Percentiles rank a stretch among this genome's conserved stretches.
phyloP scores from a whole-genome alignment of 257 asterid species.

The Verbena officinalis region DNA sequence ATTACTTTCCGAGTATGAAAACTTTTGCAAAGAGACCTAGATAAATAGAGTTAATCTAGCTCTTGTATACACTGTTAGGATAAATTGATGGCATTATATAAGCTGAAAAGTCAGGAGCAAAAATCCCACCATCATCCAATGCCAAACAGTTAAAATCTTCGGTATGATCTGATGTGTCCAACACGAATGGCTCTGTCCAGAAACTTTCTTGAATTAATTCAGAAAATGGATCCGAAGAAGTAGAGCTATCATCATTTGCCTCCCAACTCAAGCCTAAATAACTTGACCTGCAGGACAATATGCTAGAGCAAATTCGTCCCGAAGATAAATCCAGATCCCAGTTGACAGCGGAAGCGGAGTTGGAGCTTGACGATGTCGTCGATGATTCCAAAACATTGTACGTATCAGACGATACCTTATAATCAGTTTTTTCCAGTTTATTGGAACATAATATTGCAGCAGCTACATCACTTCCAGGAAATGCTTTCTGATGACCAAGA shows the following conservation, averaged over 20 bases:
- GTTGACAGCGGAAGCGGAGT: conserved; percentile 6
- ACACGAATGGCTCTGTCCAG: not conserved
- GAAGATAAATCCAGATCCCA: not conserved
- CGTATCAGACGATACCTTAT: too few relatives aligned
- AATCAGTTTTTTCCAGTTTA: too few relatives aligned
- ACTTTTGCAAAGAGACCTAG: too few relatives aligned
- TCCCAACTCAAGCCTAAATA: not conserved
- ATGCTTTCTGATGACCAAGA: too few relatives aligned
- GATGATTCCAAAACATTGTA: conserved; percentile 31
- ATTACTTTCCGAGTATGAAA: too few relatives aligned
- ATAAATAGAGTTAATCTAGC: too few relatives aligned
- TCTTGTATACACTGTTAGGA: too few relatives aligned
- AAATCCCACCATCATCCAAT: not conserved
- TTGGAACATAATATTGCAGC: too few relatives aligned
- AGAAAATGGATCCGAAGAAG: not conserved
- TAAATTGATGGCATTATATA: too few relatives aligned
- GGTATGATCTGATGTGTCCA: not conserved
- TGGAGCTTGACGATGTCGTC: too few relatives aligned
- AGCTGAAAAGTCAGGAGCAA: not conserved
- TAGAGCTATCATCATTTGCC: not conserved
- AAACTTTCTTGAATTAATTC: not conserved
- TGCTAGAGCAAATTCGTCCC: not conserved
- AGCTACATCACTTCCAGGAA: not conserved
- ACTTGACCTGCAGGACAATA: too few relatives aligned
- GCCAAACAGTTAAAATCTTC: not conserved